These are phyloP conservation scores for Leucosporidium yakuticum DNA, from an alignment of 768 basidiomycete genomes.

Conservation along the genomic window DNA sequence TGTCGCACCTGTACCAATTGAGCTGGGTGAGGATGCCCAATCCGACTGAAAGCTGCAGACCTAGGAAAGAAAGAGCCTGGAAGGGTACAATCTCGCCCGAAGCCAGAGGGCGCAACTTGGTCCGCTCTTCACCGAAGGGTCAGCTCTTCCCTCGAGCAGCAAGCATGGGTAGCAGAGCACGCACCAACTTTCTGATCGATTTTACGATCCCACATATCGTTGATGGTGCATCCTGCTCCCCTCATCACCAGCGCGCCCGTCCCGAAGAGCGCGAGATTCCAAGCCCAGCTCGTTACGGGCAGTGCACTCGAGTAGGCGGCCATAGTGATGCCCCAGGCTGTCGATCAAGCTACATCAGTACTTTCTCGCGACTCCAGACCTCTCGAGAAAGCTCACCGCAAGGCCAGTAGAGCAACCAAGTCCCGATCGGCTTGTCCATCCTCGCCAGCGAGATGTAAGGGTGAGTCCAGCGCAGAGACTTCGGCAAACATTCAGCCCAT, in stretches of 20 bases:
- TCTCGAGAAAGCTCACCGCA: constrained; percentile 58
- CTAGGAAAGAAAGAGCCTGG: constrained; percentile 76
- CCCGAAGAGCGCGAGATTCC: constrained; percentile 76
- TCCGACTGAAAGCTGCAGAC: constrained; percentile 70
- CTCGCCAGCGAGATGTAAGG: constrained; percentile 84
- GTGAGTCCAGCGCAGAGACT: constrained; percentile 23
- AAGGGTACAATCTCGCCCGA: constrained; percentile 66
- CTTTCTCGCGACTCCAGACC: not conserved
- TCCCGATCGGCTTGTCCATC: constrained; percentile 94
- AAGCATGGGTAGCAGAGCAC: constrained; percentile 34
- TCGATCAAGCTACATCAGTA: not conserved
- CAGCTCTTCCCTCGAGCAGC: no score
- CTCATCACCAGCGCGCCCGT: constrained; percentile 90
- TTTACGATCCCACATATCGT: constrained; percentile 95
- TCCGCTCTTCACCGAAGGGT: constrained; percentile 56
- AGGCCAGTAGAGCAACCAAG: constrained; percentile 82
- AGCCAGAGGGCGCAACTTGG: constrained; percentile 80
- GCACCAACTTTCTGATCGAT: constrained; percentile 86
- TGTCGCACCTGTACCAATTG: constrained; percentile 85
- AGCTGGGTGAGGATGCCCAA: constrained; percentile 80
- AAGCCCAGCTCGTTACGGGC: constrained; percentile 62
- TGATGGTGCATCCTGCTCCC: constrained; percentile 96
- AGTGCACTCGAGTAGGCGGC: constrained; percentile 71
- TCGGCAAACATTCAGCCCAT: constrained; percentile 21
- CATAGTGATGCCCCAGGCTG: constrained; percentile 99